Percentiles rank a stretch among this genome's conserved stretches.
phyloP scores from a whole-genome alignment of 371 early-diverging fungal genomes.

The Mortierella sp. region DNA sequence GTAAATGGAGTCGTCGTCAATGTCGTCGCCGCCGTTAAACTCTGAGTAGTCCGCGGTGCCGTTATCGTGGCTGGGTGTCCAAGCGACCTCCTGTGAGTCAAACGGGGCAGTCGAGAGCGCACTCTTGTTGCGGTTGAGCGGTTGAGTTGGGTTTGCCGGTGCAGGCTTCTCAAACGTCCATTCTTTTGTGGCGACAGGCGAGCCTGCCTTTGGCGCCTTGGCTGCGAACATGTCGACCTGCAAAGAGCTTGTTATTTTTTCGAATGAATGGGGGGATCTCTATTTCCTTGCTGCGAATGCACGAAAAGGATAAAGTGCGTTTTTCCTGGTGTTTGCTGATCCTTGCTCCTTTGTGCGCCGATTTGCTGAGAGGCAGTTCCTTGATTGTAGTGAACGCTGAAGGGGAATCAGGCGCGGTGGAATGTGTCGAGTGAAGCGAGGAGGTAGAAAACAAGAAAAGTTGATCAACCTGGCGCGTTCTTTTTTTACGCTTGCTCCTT shows the following conservation, averaged over 20 bases:
- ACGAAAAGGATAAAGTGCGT: neutral
- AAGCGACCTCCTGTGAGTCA: conserved; percentile 18
- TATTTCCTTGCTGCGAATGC: neutral
- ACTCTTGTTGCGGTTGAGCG: conserved; percentile 6
- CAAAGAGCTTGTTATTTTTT: neutral
- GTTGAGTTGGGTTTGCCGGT: neutral
- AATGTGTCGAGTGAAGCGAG: neutral
- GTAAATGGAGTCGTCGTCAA: conserved; percentile 48
- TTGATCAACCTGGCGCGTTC: neutral
- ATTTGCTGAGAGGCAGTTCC: neutral
- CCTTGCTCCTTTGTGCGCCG: neutral
- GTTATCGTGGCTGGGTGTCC: conserved; percentile 26
- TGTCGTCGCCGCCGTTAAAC: conserved; percentile 1
- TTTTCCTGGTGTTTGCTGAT: neutral
- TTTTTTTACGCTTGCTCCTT: neutral
- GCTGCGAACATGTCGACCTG: conserved; percentile 46
- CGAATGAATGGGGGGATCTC: neutral
- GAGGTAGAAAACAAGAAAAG: neutral
- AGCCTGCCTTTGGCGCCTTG: conserved; percentile 31
- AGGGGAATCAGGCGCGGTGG: neutral
- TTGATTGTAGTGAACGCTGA: neutral
- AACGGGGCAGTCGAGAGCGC: conserved; percentile 2
- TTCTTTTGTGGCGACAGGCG: conserved; percentile 13
- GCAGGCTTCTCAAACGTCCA: neutral
- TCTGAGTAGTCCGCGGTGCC: neutral